These are phyloP conservation scores for Solanum chacoense DNA, from an alignment of 305 asterid species.

Conservation along the genomic window DNA sequence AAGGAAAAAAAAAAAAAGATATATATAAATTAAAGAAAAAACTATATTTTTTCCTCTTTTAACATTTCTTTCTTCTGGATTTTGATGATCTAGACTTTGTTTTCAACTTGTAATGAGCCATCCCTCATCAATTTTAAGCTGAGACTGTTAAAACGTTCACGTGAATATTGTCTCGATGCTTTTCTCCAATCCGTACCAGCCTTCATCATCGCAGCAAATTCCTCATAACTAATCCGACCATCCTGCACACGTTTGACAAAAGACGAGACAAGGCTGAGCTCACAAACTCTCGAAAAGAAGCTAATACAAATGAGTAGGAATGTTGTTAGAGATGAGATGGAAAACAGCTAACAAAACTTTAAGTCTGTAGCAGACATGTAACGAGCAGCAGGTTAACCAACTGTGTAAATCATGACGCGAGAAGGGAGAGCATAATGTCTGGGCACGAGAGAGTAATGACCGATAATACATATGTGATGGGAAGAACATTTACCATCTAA, in stretches of 20 bases:
- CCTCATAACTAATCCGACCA: slow-evolving; percentile 54
- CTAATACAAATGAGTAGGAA: neutral
- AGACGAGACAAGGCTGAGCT: neutral
- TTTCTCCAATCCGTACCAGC: slow-evolving; percentile 61
- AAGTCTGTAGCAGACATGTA: neutral
- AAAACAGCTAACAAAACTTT: neutral
- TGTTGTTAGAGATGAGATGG: neutral
- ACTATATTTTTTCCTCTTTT: neutral
- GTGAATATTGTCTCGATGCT: slow-evolving; percentile 49
- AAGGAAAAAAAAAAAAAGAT: neutral
- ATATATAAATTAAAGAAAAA: neutral
- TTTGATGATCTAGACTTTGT: slow-evolving; percentile 11
- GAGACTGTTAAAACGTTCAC: slow-evolving; percentile 45
- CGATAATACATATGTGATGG: neutral
- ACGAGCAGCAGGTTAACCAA: neutral
- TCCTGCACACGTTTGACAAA: slow-evolving; percentile 22
- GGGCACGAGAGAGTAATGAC: neutral
- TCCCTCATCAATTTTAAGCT: slow-evolving; percentile 48
- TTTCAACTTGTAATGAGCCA: slow-evolving; percentile 26
- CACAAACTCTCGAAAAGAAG: neutral
- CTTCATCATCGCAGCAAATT: slow-evolving; percentile 57
- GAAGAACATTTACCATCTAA: neutral
- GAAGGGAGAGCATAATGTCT: neutral
- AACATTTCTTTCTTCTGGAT: slow-evolving; percentile 11
- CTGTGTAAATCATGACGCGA: neutral